Percentiles rank a stretch among this genome's conserved stretches.
phyloP scores from a whole-genome alignment of 1,284 basidiomycete genomes.

The Abortiporus biennis region DNA sequence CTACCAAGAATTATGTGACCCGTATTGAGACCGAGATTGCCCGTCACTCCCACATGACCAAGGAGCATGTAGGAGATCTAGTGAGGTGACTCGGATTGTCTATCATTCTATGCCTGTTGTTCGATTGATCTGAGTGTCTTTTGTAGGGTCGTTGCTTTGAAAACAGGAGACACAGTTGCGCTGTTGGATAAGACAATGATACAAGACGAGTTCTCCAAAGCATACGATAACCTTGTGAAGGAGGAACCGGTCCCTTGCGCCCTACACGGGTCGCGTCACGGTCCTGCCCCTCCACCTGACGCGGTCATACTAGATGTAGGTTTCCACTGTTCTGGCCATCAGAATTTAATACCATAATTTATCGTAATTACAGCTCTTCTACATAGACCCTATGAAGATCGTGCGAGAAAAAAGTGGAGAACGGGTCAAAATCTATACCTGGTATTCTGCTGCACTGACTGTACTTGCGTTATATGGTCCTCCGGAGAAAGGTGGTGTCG shows the following conservation, averaged over 20 bases:
- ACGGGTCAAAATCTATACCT: conserved; percentile 1
- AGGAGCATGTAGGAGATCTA: background rate
- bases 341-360: background rate
- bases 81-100: conserved; percentile 1
- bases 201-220: background rate
- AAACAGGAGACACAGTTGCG: background rate
- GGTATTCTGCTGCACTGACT: background rate
- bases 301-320: conserved; percentile 3
- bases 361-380: conserved; percentile 1
- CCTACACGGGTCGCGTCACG: background rate
- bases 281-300: background rate
- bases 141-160: background rate
- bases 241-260: background rate
- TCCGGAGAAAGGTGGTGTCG: conserved; percentile 1
- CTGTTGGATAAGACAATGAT: background rate
- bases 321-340: too few relatives aligned
- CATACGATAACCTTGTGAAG: background rate
- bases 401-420: conserved; percentile 1
- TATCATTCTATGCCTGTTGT: background rate
- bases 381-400: background rate
- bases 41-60: background rate
- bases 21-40: conserved; percentile 2
- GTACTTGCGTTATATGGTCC: background rate
- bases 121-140: background rate
- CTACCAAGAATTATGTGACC: background rate